Conservation (phyloP, 371 early-diverging fungal species). For the Haplosporangium sp. region DNA sequence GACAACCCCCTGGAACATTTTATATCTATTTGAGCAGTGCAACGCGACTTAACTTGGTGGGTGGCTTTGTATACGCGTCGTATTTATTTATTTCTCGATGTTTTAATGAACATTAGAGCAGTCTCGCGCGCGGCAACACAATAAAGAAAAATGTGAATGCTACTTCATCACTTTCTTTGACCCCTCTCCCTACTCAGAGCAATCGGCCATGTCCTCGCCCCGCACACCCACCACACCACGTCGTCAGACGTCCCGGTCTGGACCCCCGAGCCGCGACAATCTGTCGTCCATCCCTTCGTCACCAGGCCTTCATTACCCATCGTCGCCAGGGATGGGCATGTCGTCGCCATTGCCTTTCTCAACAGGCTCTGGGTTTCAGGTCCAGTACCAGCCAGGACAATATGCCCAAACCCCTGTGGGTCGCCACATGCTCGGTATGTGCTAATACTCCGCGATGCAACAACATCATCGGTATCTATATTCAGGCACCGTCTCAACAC, state of each 20-base stretch:
- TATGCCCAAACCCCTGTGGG: constrained; percentile 24
- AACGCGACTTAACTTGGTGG: too few species aligned
- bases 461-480: too few species aligned
- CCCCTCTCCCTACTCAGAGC: not conserved
- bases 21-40: too few species aligned
- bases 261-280: constrained; percentile 21
- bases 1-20: too few species aligned
- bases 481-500: not conserved
- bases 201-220: constrained; percentile 24
- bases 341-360: constrained; percentile 49
- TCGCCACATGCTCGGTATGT: constrained; percentile 19
- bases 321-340: constrained; percentile 29
- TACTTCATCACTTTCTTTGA: too few species aligned
- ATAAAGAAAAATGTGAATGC: too few species aligned
- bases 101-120: too few species aligned
- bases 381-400: constrained; percentile 42
- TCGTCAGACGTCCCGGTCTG: constrained; percentile 10
- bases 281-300: constrained; percentile 49
- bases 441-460: not conserved
- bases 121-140: too few species aligned
- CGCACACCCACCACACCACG: constrained; percentile 44
- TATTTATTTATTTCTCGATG: too few species aligned
- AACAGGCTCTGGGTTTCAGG: constrained; percentile 34
- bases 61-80: too few species aligned
- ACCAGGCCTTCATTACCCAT: constrained; percentile 46